Evolutionary conservation across 257 asterid genomes (phyloP), one percentile per base, ranked within the genome.

Genomic region (Plantago major): DNA sequence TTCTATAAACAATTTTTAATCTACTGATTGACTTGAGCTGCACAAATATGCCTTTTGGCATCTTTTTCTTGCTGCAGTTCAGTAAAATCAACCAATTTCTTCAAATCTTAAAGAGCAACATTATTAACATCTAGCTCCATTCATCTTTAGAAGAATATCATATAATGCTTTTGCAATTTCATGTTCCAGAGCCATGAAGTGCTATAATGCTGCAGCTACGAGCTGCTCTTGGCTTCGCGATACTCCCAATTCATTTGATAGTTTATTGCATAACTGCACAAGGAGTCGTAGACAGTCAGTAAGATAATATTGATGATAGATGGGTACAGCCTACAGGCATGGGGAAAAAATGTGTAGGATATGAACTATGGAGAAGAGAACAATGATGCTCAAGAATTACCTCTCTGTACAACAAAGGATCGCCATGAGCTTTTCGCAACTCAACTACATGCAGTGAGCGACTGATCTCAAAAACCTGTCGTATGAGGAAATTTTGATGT

Each of bases 391-490:
- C 26, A 6, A 14, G 50, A 67, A 6, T 26, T 77, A 88, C 97
- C 96, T 89, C 81, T 82, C 94, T 87, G 77, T 93, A 93, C 64
- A 70, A 66, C 55, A 66, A 37, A 17, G 91, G 70, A 74, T 89
- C 96, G 42, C 99, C 99, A 12, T 65, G 63, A 28, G 81, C 77
- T 74, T 93, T 93, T 54, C 78, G 78, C 68, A 93, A 59, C 78
- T 93, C 99, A 40, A 93, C 99, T 33, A 83, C 95, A 70, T 83
- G 79, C 75, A 84, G 45, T 37, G 96, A 82, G 66, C 90, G 88
- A 69, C 92, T 84, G 53, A 93, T 76, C 83, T 93, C 99, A 44
- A 87, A 85, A 56, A 93, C 88, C 99, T 91, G 95, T 42, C 37
- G 54, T 9, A 55, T 66, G 40, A 65, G 58, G 44, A 33, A 66